These are phyloP conservation scores for Chlorella ohadii DNA, from an alignment of 139 green algal species.

Conservation along the genomic window DNA sequence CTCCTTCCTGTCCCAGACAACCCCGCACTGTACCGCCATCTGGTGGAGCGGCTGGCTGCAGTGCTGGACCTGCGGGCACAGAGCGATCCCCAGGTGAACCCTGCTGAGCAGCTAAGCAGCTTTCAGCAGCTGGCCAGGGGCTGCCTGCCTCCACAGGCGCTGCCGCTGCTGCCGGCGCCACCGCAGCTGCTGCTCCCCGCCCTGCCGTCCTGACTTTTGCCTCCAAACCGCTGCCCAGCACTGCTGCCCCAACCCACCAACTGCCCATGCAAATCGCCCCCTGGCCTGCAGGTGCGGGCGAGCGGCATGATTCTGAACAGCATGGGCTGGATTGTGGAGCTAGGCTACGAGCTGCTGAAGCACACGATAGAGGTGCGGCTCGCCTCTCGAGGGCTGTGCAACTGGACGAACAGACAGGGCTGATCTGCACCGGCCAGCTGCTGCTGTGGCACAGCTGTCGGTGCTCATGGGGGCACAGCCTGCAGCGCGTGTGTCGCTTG, in stretches of 20 bases:
- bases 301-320: constrained; percentile 93
- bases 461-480: too few relatives aligned
- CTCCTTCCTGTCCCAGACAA: constrained; percentile 69
- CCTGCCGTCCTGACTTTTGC: too few relatives aligned
- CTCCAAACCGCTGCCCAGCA: too few relatives aligned
- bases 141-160: neutral
- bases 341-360: constrained; percentile 93
- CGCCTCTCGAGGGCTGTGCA: too few relatives aligned
- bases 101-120: neutral
- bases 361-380: constrained; percentile 67
- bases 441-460: too few relatives aligned
- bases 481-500: too few relatives aligned
- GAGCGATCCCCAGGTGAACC: constrained; percentile 37
- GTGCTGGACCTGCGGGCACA: constrained; percentile 71
- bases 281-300: constrained; percentile 48
- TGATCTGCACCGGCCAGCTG: neutral
- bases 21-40: constrained; percentile 78
- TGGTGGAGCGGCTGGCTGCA: constrained; percentile 78
- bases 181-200: too few relatives aligned
- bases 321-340: constrained; percentile 92
- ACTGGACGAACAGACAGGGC: too few relatives aligned
- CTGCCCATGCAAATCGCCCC: too few relatives aligned
- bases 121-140: neutral
- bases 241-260: too few relatives aligned
- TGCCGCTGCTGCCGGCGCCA: too few relatives aligned